phyloP scores from a whole-genome alignment of 495 filamentous ascomycete species.

The Penicillium macrosclerotiorum region DNA sequence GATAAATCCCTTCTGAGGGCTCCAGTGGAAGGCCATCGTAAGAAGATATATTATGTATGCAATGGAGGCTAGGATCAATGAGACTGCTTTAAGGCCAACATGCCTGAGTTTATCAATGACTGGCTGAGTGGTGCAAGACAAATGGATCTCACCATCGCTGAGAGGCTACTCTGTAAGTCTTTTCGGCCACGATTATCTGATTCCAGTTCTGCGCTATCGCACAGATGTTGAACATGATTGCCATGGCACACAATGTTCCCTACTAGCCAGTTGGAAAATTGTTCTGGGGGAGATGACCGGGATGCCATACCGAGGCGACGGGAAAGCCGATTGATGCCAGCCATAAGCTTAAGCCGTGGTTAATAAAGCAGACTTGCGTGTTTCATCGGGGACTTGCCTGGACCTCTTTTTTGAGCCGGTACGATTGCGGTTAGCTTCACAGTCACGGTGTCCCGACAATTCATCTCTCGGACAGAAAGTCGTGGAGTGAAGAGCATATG shows the following conservation, averaged over 20 bases:
- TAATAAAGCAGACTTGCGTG: too few relatives aligned
- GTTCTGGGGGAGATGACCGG: too few relatives aligned
- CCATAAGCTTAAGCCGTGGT: too few relatives aligned
- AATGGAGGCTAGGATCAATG: neutral
- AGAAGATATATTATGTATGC: neutral
- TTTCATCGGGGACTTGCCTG: too few relatives aligned
- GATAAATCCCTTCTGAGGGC: slow-evolving; percentile 28
- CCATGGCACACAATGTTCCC: slow-evolving; percentile 76
- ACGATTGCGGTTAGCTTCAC: too few relatives aligned
- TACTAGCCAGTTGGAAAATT: too few relatives aligned
- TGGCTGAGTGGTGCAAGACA: neutral
- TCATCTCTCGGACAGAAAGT: too few relatives aligned
- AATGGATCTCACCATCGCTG: neutral
- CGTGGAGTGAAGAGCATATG: too few relatives aligned
- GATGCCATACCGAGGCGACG: too few relatives aligned
- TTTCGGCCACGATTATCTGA: slow-evolving; percentile 47
- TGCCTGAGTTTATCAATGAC: neutral
- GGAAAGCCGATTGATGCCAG: too few relatives aligned
- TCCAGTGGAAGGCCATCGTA: neutral
- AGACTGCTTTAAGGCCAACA: neutral
- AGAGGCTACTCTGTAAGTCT: neutral
- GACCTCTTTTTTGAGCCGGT: too few relatives aligned
- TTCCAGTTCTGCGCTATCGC: slow-evolving; percentile 70
- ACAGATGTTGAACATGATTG: slow-evolving; percentile 73
- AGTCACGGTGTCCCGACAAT: too few relatives aligned